Conservation (phyloP, 2,329 filamentous ascomycete genomes). For the Nothophaeocryptopus gaeumannii region DNA sequence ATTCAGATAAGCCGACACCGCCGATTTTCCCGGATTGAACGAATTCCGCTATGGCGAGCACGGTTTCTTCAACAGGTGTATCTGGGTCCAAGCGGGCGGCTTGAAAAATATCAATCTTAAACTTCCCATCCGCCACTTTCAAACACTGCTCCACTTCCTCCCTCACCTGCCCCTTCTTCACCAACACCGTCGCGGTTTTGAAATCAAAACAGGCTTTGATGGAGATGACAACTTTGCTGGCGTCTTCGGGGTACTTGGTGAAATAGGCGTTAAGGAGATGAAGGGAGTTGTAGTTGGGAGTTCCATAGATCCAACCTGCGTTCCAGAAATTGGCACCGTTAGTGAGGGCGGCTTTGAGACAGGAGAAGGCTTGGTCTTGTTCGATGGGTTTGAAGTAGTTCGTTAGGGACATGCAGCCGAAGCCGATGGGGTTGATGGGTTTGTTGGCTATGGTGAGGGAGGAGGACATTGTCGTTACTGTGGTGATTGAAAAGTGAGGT, state of each 20-base stretch:
- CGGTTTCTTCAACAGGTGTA: slow-evolving; percentile 40
- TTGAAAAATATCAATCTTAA: slow-evolving; percentile 45
- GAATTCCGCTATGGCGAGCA: slow-evolving; percentile 40
- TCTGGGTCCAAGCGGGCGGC: slow-evolving; percentile 40
- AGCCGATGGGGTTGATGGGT: slow-evolving; percentile 37
- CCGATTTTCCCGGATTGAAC: slow-evolving; percentile 52
- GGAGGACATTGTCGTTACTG: background rate
- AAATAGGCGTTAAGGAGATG: slow-evolving; percentile 49
- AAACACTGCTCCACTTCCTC: slow-evolving; percentile 43
- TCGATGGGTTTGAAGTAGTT: slow-evolving; percentile 41
- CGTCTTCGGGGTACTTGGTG: slow-evolving; percentile 48
- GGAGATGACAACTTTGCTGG: slow-evolving; percentile 46
- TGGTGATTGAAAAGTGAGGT: no score
- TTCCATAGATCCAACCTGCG: slow-evolving; percentile 46
- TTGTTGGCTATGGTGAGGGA: slow-evolving; percentile 16
- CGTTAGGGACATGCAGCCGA: slow-evolving; percentile 49
- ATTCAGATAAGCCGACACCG: slow-evolving; percentile 54
- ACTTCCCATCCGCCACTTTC: slow-evolving; percentile 42
- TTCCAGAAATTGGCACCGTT: slow-evolving; percentile 45
- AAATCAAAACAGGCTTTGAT: slow-evolving; percentile 46
- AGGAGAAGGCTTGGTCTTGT: slow-evolving; percentile 38
- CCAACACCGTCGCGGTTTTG: slow-evolving; percentile 43
- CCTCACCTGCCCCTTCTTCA: slow-evolving; percentile 28
- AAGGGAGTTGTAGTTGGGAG: slow-evolving; percentile 39
- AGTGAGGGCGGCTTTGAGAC: slow-evolving; percentile 41